A percentile compares a stretch with the other conserved stretches of the same genome.
phyloP scores from a whole-genome alignment of 1,284 basidiomycete species.

The Ceratorhiza oryzae-sativae region DNA sequence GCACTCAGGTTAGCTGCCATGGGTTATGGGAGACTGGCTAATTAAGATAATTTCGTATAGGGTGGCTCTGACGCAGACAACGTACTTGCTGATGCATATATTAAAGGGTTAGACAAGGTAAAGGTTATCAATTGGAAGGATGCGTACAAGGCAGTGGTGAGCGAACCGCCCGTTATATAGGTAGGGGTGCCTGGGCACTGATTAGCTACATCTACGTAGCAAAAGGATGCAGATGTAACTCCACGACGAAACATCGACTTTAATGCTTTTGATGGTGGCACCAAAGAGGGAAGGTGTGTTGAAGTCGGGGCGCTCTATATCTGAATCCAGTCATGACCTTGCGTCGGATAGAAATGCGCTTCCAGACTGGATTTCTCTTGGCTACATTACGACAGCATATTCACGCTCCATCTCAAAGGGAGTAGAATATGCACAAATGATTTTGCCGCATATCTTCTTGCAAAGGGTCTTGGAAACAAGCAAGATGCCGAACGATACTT shows the following conservation, averaged over 20 bases:
- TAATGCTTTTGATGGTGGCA: slow-evolving; percentile 33
- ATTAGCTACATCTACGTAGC: background rate
- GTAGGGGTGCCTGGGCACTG: background rate
- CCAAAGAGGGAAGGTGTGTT: slow-evolving; percentile 25
- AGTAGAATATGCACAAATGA: slow-evolving; percentile 31
- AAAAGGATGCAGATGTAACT: slow-evolving; percentile 34
- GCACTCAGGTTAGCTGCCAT: slow-evolving; percentile 9
- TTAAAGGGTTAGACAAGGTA: slow-evolving; percentile 22
- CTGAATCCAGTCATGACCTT: background rate
- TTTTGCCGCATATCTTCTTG: slow-evolving; percentile 24
- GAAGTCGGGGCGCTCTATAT: background rate
- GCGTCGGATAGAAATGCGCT: slow-evolving; percentile 6
- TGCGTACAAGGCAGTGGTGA: slow-evolving; percentile 31
- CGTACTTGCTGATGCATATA: slow-evolving; percentile 25
- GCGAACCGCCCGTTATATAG: background rate
- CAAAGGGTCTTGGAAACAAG: slow-evolving; percentile 9
- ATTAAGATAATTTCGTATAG: background rate
- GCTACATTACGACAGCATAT: slow-evolving; percentile 25
- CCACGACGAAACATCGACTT: slow-evolving; percentile 31
- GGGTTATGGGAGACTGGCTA: background rate
- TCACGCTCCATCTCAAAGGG: slow-evolving; percentile 33
- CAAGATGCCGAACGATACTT: slow-evolving; percentile 23
- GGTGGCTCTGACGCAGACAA: slow-evolving; percentile 27
- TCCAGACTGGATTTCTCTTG: slow-evolving; percentile 32
- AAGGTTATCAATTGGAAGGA: slow-evolving; percentile 25